A percentile compares a stretch with the other conserved stretches of the same genome.
These are phyloP conservation scores for Flammula alnicola DNA, from an alignment of 1,284 basidiomycete species.

Conservation along the genomic window DNA sequence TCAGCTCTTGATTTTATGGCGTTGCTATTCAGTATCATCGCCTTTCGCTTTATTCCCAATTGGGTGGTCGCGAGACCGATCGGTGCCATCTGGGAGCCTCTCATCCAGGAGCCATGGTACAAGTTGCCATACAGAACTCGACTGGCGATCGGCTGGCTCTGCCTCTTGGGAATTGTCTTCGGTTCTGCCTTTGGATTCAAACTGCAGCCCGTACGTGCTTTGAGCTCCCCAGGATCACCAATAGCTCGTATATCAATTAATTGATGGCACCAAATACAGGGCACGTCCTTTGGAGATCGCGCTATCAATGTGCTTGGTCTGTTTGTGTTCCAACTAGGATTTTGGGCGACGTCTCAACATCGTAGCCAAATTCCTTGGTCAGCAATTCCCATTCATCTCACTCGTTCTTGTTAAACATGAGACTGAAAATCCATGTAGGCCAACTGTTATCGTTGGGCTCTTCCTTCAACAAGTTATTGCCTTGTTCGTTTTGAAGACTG, in stretches of 20 bases:
- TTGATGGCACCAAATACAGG: constrained; percentile 41
- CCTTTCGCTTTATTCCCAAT: constrained; percentile 79
- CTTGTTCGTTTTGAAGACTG: constrained; percentile 85
- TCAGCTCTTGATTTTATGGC: constrained; percentile 5
- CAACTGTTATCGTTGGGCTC: constrained; percentile 82
- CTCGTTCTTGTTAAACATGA: constrained; percentile 4
- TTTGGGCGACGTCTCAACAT: constrained; percentile 67
- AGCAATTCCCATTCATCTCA: constrained; percentile 9
- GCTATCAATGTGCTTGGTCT: constrained; percentile 82
- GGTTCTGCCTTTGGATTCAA: constrained; percentile 86
- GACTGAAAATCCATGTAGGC: constrained; percentile 47
- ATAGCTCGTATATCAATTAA: constrained; percentile 52
- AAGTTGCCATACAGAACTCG: constrained; percentile 59
- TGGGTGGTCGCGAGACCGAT: constrained; percentile 69
- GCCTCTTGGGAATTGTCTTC: constrained; percentile 74
- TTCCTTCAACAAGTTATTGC: constrained; percentile 84
- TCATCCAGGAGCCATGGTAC: constrained; percentile 72
- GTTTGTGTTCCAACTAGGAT: constrained; percentile 74
- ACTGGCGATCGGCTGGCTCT: constrained; percentile 72
- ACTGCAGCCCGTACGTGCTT: constrained; percentile 53
- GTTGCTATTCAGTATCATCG: constrained; percentile 58
- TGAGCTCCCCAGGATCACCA: not conserved
- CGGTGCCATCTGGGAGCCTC: constrained; percentile 65
- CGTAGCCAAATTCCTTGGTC: constrained; percentile 72
- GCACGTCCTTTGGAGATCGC: constrained; percentile 73